phyloP scores from a whole-genome alignment of 208 protist genomes.

The Trypanosoma scelopori region DNA sequence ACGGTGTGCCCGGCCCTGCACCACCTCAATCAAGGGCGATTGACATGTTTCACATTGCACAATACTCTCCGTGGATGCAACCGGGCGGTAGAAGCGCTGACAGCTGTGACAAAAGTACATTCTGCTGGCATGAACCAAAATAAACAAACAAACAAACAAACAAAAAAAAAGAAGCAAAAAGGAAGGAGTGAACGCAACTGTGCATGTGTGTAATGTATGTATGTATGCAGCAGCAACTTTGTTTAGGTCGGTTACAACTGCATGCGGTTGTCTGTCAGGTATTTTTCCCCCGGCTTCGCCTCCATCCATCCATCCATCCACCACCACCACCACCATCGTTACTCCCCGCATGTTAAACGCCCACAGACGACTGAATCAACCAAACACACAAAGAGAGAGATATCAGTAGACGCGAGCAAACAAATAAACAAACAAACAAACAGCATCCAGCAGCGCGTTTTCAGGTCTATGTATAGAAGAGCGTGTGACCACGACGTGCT shows the following conservation, averaged over 20 bases:
- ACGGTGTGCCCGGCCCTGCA: conserved; percentile 6
- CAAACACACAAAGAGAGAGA: not conserved
- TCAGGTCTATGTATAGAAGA: not conserved
- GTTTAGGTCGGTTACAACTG: too few relatives aligned
- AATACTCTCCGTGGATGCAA: not conserved
- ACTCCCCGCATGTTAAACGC: not conserved
- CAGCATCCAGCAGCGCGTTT: not conserved
- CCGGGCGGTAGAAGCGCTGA: conserved; percentile 3
- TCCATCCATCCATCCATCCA: not conserved
- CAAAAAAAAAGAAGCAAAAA: too few relatives aligned
- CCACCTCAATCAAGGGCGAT: conserved; percentile 23
- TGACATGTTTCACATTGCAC: conserved; percentile 12
- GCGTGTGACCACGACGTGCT: not conserved
- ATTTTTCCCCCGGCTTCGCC: not conserved
- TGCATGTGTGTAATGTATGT: too few relatives aligned
- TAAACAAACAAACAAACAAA: not conserved
- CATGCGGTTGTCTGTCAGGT: not conserved
- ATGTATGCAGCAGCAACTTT: too few relatives aligned
- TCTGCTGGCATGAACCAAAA: not conserved
- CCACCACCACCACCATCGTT: not conserved
- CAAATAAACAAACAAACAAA: conserved; percentile 5
- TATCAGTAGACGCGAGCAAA: not conserved
- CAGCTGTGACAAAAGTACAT: conserved; percentile 30
- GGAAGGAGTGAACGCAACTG: too few relatives aligned
- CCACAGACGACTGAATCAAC: conserved; percentile 10